Percentiles rank a stretch among this genome's conserved stretches.
phyloP scores from a whole-genome alignment of 768 basidiomycete species.

The Calocera viscosa region DNA sequence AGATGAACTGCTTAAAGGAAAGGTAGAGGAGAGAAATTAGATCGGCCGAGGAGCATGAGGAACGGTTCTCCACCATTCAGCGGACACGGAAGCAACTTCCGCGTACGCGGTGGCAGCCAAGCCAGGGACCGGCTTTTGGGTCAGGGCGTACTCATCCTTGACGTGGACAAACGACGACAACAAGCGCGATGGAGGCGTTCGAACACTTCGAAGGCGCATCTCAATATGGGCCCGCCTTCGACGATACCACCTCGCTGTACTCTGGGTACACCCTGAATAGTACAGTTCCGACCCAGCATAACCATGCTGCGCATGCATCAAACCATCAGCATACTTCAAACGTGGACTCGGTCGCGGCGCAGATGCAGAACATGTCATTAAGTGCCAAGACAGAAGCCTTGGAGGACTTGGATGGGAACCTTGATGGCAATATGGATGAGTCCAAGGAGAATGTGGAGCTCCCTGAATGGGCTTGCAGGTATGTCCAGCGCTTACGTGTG shows the following conservation, averaged over 20 bases:
- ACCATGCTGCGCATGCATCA: constrained; percentile 17
- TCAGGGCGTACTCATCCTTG: not conserved
- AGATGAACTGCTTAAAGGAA: no score
- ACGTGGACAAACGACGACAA: not conserved
- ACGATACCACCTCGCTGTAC: constrained; percentile 22
- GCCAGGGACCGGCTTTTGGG: not conserved
- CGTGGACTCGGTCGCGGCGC: constrained; percentile 2
- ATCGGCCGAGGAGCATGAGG: not conserved
- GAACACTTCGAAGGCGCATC: constrained; percentile 17
- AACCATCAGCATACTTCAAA: constrained; percentile 11
- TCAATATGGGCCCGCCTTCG: constrained; percentile 20
- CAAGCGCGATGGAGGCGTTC: constrained; percentile 10
- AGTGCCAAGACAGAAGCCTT: constrained; percentile 20
- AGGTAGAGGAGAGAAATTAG: no score
- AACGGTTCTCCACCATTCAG: not conserved
- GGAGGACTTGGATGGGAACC: constrained; percentile 58
- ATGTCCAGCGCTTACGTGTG: constrained; percentile 10
- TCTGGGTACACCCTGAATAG: constrained; percentile 22
- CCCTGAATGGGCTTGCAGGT: constrained; percentile 13
- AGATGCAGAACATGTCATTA: constrained; percentile 15
- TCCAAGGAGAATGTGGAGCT: constrained; percentile 56
- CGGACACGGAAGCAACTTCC: not conserved
- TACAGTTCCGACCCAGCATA: constrained; percentile 14
- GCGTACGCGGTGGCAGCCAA: not conserved
- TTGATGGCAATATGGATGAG: constrained; percentile 80